Evolutionary conservation across 2,329 filamentous ascomycete genomes (phyloP), one percentile per base, ranked within the genome.

Genomic region (Venturia oleaginea): DNA sequence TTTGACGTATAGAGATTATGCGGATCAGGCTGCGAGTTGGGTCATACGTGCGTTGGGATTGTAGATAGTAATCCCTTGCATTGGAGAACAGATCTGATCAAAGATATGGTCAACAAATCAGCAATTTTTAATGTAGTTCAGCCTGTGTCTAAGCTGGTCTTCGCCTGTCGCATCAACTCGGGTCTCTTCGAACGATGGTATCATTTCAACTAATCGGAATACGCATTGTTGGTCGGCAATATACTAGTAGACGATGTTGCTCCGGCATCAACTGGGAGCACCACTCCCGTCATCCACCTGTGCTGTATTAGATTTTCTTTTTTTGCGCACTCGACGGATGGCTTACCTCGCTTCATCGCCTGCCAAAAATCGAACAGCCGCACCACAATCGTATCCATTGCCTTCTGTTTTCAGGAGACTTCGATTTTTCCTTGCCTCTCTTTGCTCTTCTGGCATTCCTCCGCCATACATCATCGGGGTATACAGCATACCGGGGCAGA

Each of bases 401-500:
- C 82, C 82, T 67, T 84, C 82, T 0, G 78, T 82, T 40, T 79
- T 78, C n/a, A 83, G 70, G 17, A 83, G 68, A 70, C 79, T 82
- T 57, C 80, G 71, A 62, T 80, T 79, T 66, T 77, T 77, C 22
- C 82, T 72, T 15, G 79, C 76, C 66, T 80, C 78, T 57, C 81
- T 72, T 2, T 77, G 79, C 65, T 81, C 79, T 3, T 80, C 76
- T 3, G 70, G 78, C 81, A 83, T 83, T 0, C 80, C 79, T 2
- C 71, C 70, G 0, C 75, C 76, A 65, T 80, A 82, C 78, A 83
- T 82, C 80, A 84, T 82, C 0, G 82, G 81, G 1, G 81, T 84
- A 66, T 82, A 83, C 1, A 83, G 72, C 81, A 83, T 78, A 22
- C 80, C 80, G 0, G 81, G 81, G 69, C 80, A 83, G 6, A 84